Evolutionary conservation across 345 rosid genomes (phyloP), one percentile per base, ranked within the genome.

Genomic region (Eucalyptus tenuipes): DNA sequence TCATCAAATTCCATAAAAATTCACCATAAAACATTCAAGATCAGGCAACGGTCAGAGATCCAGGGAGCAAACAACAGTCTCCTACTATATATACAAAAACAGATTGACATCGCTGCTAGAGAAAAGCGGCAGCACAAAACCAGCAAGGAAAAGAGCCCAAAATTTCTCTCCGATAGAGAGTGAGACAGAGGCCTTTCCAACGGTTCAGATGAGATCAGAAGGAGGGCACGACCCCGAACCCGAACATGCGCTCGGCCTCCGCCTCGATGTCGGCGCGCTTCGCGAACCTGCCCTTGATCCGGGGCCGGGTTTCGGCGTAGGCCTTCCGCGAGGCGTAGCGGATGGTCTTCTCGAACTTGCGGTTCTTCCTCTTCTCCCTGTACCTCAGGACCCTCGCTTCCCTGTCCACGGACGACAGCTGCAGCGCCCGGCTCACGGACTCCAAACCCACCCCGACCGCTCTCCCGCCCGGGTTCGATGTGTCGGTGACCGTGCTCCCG

Each of bases 261-360:
- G 90, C 93, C 12, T 89, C 92, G 0, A 84, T 48, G 7, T 95
- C 98, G 0, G 94, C 59, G n/a, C 96, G 97, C 87, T 97, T 97
- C 17, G 98, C 98, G 88, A 98, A 97, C 89, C 99, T 89, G 18
- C 99, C 99, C 49, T 97, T 98, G 92, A 98, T 98, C 20, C 99
- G 90, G 0, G 99, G 99, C 92, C 99, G 91, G 90, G 95, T 95
- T 92, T 98, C 99, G 1, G 99, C 99, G 55, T 96, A 97, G 0
- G 99, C 99, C 90, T 98, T 97, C 68, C 99, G 87, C 2, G 99
- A 97, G 4, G 99, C 98, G 87, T 97, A 98, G 45, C 98, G 93
- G 49, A 97, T 98, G 24, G 99, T 98, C 95, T 98, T 98, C 99
- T 97, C 98, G 89, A 98, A 97, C 93, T 94, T 98, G 31, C 99